phyloP scores from a whole-genome alignment of 306 rosid species.

The Luffa aegyptiaca region DNA sequence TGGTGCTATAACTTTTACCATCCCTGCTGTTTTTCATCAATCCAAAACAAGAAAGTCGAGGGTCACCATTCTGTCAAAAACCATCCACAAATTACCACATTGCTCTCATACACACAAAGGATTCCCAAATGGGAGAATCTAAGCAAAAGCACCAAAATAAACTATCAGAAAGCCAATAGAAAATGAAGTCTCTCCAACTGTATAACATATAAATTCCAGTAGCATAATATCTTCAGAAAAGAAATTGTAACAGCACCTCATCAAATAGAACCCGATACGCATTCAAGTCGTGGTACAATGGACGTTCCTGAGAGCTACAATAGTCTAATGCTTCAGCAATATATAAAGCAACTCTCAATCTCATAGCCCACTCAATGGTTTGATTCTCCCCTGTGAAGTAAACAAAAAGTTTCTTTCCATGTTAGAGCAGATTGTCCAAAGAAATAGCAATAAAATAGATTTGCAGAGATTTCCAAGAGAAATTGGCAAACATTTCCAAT shows the following conservation, averaged over 20 bases:
- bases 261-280: conserved; percentile 73
- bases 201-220: background rate
- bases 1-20: conserved; percentile 83
- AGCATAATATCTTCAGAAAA: background rate
- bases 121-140: background rate
- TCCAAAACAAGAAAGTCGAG: conserved; percentile 78
- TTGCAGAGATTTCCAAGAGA: background rate
- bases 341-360: conserved; percentile 59
- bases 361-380: conserved; percentile 78
- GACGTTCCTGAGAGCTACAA: conserved; percentile 52
- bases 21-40: conserved; percentile 80
- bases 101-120: conserved; percentile 8
- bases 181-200: background rate
- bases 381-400: conserved; percentile 64
- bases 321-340: conserved; percentile 65
- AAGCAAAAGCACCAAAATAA: background rate
- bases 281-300: conserved; percentile 69
- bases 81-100: conserved; percentile 18
- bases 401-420: background rate
- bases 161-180: background rate
- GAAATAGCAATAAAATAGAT: background rate
- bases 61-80: conserved; percentile 65
- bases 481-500: background rate
- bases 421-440: background rate
- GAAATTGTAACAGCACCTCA: conserved; percentile 37